Conservation (phyloP, 352 stramenopile species). For the Phytopythium oedochilum region DNA sequence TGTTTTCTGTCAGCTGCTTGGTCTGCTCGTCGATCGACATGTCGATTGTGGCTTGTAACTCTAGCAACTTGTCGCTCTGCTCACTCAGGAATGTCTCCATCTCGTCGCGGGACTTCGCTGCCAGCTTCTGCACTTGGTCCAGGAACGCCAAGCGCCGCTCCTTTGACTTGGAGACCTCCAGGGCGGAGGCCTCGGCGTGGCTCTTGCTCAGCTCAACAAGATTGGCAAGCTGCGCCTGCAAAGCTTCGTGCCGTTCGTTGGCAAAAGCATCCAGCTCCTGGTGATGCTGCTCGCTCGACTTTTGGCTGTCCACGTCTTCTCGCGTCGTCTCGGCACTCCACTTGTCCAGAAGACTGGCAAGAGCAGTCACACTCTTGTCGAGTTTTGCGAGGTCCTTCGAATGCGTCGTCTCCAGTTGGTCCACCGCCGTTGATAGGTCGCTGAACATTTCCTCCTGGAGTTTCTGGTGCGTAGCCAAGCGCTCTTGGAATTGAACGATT, state of each 20-base stretch:
- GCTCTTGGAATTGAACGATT: slow-evolving; percentile 38
- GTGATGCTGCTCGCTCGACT: slow-evolving; percentile 11
- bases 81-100: slow-evolving; percentile 32
- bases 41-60: slow-evolving; percentile 40
- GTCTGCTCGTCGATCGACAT: slow-evolving; percentile 39
- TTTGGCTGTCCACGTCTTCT: slow-evolving; percentile 11
- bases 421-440: slow-evolving; percentile 35
- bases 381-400: slow-evolving; percentile 37
- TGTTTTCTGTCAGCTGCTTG: slow-evolving; percentile 35
- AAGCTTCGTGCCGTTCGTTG: slow-evolving; percentile 17
- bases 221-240: slow-evolving; percentile 28
- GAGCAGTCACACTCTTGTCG: slow-evolving; percentile 19
- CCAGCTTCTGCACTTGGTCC: slow-evolving; percentile 19
- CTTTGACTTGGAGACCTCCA: slow-evolving; percentile 27
- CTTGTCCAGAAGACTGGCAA: slow-evolving; percentile 28
- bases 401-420: slow-evolving; percentile 42
- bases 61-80: slow-evolving; percentile 39
- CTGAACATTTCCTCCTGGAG: slow-evolving; percentile 38
- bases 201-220: slow-evolving; percentile 26
- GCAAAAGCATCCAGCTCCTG: slow-evolving; percentile 19
- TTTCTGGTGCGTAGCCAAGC: slow-evolving; percentile 44
- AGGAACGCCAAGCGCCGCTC: slow-evolving; percentile 22
- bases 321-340: slow-evolving; percentile 15
- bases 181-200: slow-evolving; percentile 21
- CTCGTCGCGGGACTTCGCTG: slow-evolving; percentile 27